phyloP scores from a whole-genome alignment of 495 filamentous ascomycete species.

The Penicillium cataractarum region DNA sequence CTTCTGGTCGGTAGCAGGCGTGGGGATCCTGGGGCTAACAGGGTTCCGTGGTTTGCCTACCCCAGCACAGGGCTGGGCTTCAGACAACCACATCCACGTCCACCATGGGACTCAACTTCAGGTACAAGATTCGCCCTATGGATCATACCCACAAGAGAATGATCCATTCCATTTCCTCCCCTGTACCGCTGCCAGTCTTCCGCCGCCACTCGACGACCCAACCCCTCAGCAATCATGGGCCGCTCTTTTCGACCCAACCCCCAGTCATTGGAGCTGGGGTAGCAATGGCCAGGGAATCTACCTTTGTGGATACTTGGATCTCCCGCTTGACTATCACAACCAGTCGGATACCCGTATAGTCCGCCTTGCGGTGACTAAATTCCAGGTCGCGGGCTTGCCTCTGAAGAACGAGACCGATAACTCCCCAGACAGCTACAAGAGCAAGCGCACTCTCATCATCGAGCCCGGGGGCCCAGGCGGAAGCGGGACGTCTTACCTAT shows the following conservation, averaged over 20 bases:
- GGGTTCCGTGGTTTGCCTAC: slow-evolving; percentile 9
- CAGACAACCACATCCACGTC: not conserved
- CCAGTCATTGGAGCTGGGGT: slow-evolving; percentile 23
- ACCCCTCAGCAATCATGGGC: slow-evolving; percentile 21
- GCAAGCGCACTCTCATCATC: slow-evolving; percentile 27
- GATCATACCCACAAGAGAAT: slow-evolving; percentile 12
- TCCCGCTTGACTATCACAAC: slow-evolving; percentile 25
- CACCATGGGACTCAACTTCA: not conserved
- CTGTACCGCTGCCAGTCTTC: slow-evolving; percentile 19
- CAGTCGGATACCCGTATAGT: slow-evolving; percentile 19
- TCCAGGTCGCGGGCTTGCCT: slow-evolving; percentile 20
- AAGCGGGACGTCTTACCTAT: slow-evolving; percentile 18
- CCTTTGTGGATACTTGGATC: slow-evolving; percentile 25
- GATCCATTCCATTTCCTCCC: slow-evolving; percentile 27
- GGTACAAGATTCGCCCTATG: slow-evolving; percentile 9
- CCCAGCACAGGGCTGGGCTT: not conserved
- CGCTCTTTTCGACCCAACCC: slow-evolving; percentile 17
- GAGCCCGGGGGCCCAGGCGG: slow-evolving; percentile 23
- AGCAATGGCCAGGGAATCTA: slow-evolving; percentile 17
- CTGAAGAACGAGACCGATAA: not conserved
- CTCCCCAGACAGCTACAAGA: slow-evolving; percentile 8
- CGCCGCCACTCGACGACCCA: slow-evolving; percentile 17
- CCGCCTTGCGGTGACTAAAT: slow-evolving; percentile 24
- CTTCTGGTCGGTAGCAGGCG: slow-evolving; percentile 6
- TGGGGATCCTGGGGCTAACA: not conserved